These are phyloP conservation scores for Osmanthus fragrans DNA, from an alignment of 257 asterid species.

Conservation along the genomic window DNA sequence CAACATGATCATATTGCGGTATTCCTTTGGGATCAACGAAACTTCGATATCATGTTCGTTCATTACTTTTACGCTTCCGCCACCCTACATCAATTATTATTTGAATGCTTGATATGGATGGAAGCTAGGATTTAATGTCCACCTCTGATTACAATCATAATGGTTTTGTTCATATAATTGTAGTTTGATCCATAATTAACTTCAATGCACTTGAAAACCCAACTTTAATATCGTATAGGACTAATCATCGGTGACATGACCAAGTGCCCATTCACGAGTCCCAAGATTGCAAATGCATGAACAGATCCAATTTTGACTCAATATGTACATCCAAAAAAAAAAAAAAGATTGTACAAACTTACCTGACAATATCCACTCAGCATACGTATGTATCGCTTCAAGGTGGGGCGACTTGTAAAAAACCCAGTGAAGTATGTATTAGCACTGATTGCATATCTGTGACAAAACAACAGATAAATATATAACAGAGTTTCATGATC, in stretches of 20 bases:
- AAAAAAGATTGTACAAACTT: slow-evolving; percentile 11
- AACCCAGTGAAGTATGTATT: slow-evolving; percentile 85
- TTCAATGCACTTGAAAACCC: not conserved
- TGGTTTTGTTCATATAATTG: not conserved
- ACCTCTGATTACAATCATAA: not conserved
- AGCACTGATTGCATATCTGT: slow-evolving; percentile 62
- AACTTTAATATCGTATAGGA: not conserved
- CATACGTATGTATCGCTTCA: slow-evolving; percentile 66
- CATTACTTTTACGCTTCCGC: too few species aligned
- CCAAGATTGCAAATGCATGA: not conserved
- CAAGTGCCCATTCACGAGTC: not conserved
- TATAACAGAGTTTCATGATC: not conserved
- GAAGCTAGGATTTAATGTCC: not conserved
- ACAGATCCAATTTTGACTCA: not conserved
- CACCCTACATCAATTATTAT: too few species aligned
- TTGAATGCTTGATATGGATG: not conserved
- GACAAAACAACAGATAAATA: slow-evolving; percentile 8
- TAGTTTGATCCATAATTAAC: not conserved
- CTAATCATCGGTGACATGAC: not conserved
- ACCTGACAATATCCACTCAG: slow-evolving; percentile 81
- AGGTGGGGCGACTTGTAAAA: slow-evolving; percentile 82
- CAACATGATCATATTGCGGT: too few species aligned
- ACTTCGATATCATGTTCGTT: too few species aligned
- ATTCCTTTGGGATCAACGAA: too few species aligned
- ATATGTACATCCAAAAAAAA: not conserved